Evolutionary conservation across 768 basidiomycete species (phyloP), one percentile per base, ranked within the genome.

Genomic region (Galerina sulciceps): DNA sequence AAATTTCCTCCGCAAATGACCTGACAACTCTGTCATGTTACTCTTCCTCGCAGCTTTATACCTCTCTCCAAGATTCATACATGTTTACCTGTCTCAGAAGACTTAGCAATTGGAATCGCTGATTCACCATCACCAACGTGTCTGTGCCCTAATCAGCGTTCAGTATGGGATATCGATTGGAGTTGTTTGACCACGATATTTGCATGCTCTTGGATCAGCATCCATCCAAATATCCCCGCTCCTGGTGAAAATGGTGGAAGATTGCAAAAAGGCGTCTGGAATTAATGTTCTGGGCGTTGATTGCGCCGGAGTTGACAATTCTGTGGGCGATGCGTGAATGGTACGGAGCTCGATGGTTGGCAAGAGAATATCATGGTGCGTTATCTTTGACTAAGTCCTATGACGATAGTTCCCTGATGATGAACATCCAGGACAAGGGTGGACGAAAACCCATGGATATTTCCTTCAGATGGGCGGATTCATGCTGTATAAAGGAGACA

Each of bases 381-480:
- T 31, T 31, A 0, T 31, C 26, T 31, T 31, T 31, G 4, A 31
- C 26, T 31, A 31, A 31, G 4, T 31, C 8, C 8, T 31, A 31
- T 20, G n/a, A 4, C 26, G 15, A 10, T 49, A 13, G 2, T n/a
- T 15, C 46, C 23, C 15, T 37, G 8, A 31, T 34, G 20, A 13
- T 31, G 5, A 18, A 22, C 20, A 17, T 1, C 10, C 10, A 58
- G 56, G 31, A 11, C 38, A 43, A 22, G 22, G 23, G 10, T 55
- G 58, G 58, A 60, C 45, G 4, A 50, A 45, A 15, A 49, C 50
- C 4, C 58, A 60, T 23, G 58, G 58, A 14, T 48, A 48, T 34
- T 60, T 60, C 17, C 17, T 60, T 17, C 48, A 47, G 18, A 60
- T 60, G 58, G 58, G 58, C 13, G 58, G 58, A 3, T 60, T 60